Conservation (phyloP, 805 yeast genomes). For the Kluyveromyces aestuarii region DNA sequence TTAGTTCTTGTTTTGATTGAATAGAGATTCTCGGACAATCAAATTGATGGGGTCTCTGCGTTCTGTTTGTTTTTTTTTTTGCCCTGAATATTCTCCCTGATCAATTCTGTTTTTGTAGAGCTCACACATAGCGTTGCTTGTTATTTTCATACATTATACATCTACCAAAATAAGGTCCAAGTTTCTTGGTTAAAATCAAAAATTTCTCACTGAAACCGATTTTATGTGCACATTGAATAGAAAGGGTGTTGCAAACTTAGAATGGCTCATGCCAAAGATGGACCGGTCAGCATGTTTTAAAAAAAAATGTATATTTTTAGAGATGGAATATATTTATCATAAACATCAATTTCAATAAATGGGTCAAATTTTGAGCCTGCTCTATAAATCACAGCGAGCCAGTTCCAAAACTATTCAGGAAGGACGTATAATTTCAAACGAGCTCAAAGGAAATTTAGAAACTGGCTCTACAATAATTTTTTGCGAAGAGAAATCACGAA, state of each 20-base stretch:
- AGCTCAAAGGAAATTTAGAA: too few species aligned
- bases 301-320: neutral
- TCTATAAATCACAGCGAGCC: neutral
- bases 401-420: neutral
- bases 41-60: neutral
- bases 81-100: neutral
- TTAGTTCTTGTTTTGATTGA: neutral
- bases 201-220: neutral
- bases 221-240: too few species aligned
- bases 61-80: neutral
- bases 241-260: too few species aligned
- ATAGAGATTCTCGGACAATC: neutral
- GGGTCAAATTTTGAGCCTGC: neutral
- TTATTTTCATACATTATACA: neutral
- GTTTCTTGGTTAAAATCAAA: neutral
- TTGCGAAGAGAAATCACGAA: too few species aligned
- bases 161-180: neutral
- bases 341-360: neutral
- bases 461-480: too few species aligned
- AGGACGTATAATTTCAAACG: neutral
- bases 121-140: neutral
- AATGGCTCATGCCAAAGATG: too few species aligned
- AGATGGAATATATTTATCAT: too few species aligned
- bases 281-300: too few species aligned
- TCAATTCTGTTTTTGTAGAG: neutral